Evolutionary conservation across 2,329 filamentous ascomycete genomes (phyloP).

Genomic region (Xylariales sp.): DNA sequence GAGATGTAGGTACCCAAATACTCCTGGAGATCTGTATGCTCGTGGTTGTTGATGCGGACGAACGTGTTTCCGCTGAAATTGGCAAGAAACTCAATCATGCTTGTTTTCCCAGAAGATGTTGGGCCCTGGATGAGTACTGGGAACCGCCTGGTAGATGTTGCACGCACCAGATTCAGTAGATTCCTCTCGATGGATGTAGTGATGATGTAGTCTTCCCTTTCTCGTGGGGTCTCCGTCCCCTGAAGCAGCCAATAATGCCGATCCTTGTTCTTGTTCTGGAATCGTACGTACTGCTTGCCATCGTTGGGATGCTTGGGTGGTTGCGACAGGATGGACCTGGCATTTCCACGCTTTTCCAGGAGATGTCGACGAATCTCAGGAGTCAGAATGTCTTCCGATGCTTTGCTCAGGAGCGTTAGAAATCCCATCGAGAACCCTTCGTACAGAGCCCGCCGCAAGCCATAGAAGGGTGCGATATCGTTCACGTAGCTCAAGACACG

Average conservation of each 20-base stretch:
- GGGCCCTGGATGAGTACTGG: constrained; percentile 94
- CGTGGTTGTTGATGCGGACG: constrained; percentile 98
- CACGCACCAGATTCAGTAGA: constrained; percentile 87
- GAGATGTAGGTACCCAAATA: constrained; percentile 95
- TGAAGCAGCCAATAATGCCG: constrained; percentile 87
- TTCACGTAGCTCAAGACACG: constrained; percentile 84
- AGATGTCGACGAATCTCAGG: constrained; percentile 79
- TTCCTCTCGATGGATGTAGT: constrained; percentile 95
- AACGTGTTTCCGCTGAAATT: constrained; percentile 95
- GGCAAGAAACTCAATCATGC: constrained; percentile 99
- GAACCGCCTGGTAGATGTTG: constrained; percentile 85
- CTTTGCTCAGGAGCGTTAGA: constrained; percentile 76
- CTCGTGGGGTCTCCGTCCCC: constrained; percentile 61
- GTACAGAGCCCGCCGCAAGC: constrained; percentile 77
- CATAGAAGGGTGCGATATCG: constrained; percentile 79
- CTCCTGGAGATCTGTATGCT: constrained; percentile 96
- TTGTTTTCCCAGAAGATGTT: constrained; percentile 96
- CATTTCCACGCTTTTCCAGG: constrained; percentile 64
- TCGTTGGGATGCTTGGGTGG: constrained; percentile 74
- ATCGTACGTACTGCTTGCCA: constrained; percentile 72
- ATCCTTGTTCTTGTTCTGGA: constrained; percentile 58
- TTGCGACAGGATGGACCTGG: constrained; percentile 70
- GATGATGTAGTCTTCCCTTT: constrained; percentile 89
- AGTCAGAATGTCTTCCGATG: constrained; percentile 73
- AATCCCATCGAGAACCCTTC: constrained; percentile 99